These are phyloP conservation scores for Penicillium cinerascens DNA, from an alignment of 495 filamentous ascomycete genomes.

Conservation along the genomic window DNA sequence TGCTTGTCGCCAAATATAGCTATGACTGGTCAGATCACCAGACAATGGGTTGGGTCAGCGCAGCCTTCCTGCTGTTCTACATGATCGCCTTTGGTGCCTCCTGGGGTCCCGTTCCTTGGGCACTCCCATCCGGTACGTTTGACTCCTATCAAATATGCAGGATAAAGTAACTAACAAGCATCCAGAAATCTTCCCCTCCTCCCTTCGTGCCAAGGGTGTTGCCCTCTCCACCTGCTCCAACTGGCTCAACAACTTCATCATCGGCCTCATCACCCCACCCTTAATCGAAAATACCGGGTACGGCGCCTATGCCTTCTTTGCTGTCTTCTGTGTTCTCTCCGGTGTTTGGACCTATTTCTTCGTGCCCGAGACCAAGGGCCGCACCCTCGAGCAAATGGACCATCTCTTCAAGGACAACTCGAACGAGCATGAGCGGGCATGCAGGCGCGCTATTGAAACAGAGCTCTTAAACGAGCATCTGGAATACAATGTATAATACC, in stretches of 20 bases:
- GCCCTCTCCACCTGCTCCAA: constrained; percentile 51
- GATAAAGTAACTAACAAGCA: not conserved
- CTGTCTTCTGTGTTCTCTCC: constrained; percentile 53
- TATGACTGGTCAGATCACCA: constrained; percentile 44
- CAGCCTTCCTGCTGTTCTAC: constrained; percentile 47
- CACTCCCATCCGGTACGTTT: constrained; percentile 36
- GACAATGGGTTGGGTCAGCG: constrained; percentile 46
- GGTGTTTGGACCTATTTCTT: constrained; percentile 52
- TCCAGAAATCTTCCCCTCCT: constrained; percentile 48
- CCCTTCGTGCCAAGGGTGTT: constrained; percentile 51
- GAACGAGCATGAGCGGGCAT: constrained; percentile 36
- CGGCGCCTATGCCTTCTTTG: constrained; percentile 56
- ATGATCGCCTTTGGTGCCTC: constrained; percentile 47
- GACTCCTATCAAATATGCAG: not conserved
- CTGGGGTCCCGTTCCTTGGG: constrained; percentile 48
- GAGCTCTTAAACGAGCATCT: constrained; percentile 24
- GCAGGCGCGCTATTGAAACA: constrained; percentile 36
- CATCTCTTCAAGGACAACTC: constrained; percentile 47
- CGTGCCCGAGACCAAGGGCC: constrained; percentile 56
- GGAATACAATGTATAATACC: not conserved
- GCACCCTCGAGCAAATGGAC: constrained; percentile 58
- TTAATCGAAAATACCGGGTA: constrained; percentile 53
- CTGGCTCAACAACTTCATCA: constrained; percentile 58
- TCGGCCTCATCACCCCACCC: constrained; percentile 52
- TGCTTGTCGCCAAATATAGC: constrained; percentile 43